Evolutionary conservation across 306 rosid species (phyloP).

Genomic region (Prinsepia uniflora): DNA sequence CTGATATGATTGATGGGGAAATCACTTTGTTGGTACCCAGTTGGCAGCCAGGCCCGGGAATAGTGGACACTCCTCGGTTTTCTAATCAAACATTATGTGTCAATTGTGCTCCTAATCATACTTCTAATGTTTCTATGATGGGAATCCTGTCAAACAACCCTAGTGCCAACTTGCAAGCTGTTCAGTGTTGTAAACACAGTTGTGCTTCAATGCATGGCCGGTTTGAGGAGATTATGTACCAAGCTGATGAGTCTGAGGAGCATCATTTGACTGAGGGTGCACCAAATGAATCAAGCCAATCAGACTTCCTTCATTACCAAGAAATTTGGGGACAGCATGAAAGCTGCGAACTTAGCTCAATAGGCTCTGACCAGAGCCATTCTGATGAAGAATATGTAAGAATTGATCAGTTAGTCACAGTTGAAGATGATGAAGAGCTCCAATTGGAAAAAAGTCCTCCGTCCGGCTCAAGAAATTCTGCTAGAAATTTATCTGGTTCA

Average conservation of each 20-base stretch:
- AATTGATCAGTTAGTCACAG: conserved; percentile 26
- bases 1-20: conserved; percentile 94
- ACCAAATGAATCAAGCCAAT: conserved; percentile 31
- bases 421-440: conserved; percentile 28
- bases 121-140: conserved; percentile 47
- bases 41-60: conserved; percentile 63
- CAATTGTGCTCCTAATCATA: conserved; percentile 53
- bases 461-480: conserved; percentile 26
- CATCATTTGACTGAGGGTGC: conserved; percentile 34
- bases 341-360: conserved; percentile 60
- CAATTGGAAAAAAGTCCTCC: conserved; percentile 29
- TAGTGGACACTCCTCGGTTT: conserved; percentile 54
- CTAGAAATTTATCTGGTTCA: conserved; percentile 36
- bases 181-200: conserved; percentile 50
- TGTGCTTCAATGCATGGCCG: conserved; percentile 80
- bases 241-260: conserved; percentile 49
- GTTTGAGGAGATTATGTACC: conserved; percentile 77
- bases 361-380: conserved; percentile 58
- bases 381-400: conserved; percentile 61
- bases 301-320: conserved; percentile 36
- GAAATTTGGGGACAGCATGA: conserved; percentile 59
- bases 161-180: conserved; percentile 36
- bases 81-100: conserved; percentile 47
- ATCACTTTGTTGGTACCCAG: conserved; percentile 74
- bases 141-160: conserved; percentile 39